Evolutionary conservation across 805 yeast genomes (phyloP), one percentile per base, ranked within the genome.

Genomic region (Starmerella kuoi): DNA sequence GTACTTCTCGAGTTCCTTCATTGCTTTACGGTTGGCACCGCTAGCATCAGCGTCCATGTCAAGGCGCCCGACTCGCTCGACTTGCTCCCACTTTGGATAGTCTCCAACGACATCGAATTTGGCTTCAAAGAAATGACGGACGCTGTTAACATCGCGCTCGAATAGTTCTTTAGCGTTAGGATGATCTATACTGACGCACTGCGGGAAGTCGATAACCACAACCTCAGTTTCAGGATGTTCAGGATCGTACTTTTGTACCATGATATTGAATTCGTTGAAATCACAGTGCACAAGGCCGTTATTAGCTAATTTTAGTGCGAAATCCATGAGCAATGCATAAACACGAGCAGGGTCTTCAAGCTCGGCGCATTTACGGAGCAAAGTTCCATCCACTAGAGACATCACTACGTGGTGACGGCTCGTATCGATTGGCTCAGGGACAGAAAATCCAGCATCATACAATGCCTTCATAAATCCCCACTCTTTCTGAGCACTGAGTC

Each of bases 201-300:
- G 99, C 3, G 99, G 99, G 68, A 91, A 91, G 69, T 91, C 99
- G 55, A 91, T 88, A 22, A 91, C 95, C 18, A 87, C 79, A 55
- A 86, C 84, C 38, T 83, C 91, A 33, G 65, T 63, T 42, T 77
- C 83, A 6, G 68, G 66, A 34, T 53, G 34, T 31, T 52, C 54
- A 25, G 59, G 60, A 27, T 57, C 57, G 31, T 59, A 51, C 48
- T 80, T 80, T 31, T 81, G 68, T 24, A 85, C 77, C 73, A 91
- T 84, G 52, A 91, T 85, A 61, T 91, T 91, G 62, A 91, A 91
- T 64, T 91, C 99, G 61, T 91, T 91, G 66, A 78, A 91, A 66
- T 91, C 99, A 69, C 98, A 88, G 62, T 91, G 99, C 41, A 91
- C 86, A 42, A 91, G 68, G 1, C 99, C 99, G 52, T 79, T 74